phyloP scores from a whole-genome alignment of 1,284 basidiomycete species.

The Melampsora americana region DNA sequence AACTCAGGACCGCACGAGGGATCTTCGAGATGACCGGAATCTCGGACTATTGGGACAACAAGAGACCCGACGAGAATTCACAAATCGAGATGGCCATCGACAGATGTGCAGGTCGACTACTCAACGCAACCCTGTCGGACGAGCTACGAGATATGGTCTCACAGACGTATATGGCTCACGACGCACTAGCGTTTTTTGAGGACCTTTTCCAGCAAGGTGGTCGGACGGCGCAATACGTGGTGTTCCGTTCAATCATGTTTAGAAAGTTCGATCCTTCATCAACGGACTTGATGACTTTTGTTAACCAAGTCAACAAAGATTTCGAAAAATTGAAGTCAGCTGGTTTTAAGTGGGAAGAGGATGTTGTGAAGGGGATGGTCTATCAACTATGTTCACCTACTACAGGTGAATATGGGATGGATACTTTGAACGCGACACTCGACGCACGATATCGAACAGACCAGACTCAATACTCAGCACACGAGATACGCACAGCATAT shows the following conservation, averaged over 20 bases:
- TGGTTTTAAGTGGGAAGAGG: neutral
- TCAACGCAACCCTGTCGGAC: neutral
- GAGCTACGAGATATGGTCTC: neutral
- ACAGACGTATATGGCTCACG: neutral
- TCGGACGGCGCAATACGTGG: neutral
- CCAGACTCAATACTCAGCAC: neutral
- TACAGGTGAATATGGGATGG: too few species aligned
- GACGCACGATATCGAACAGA: neutral
- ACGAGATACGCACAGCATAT: neutral
- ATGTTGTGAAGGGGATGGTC: too few species aligned
- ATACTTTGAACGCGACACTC: too few species aligned
- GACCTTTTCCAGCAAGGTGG: too few species aligned
- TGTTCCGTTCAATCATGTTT: neutral
- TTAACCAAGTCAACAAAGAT: neutral
- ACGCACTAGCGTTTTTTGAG: neutral
- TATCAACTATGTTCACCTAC: too few species aligned
- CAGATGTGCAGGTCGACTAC: neutral
- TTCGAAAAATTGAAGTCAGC: neutral
- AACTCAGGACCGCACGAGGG: neutral
- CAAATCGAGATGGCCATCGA: neutral
- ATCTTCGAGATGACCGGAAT: neutral
- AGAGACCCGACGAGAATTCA: neutral
- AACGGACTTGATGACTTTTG: neutral
- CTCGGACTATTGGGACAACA: neutral
- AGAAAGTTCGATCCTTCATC: neutral